Conservation (phyloP, 139 green algal species). For the Dunaliella sp. region DNA sequence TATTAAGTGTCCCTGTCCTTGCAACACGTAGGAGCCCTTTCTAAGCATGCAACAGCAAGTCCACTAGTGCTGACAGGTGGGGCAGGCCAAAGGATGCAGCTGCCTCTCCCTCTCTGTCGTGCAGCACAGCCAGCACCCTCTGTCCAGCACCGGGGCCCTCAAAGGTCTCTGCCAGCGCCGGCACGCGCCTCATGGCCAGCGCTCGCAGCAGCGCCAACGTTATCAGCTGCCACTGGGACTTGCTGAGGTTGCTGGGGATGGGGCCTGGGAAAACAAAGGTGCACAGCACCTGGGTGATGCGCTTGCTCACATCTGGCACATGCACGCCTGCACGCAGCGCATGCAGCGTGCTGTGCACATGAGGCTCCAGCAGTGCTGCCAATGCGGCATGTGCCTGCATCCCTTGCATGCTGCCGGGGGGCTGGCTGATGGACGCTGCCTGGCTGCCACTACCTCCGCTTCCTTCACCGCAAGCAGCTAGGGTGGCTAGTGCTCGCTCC, state of each 20-base stretch:
- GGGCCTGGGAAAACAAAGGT: conserved; percentile 11
- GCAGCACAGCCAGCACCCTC: neutral
- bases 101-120: neutral
- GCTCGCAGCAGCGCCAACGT: conserved; percentile 27
- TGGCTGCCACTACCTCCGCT: neutral
- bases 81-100: conserved; percentile 23
- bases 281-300: neutral
- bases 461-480: neutral
- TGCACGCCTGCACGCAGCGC: neutral
- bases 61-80: conserved; percentile 26
- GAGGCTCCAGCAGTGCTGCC: conserved; percentile 6
- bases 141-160: neutral
- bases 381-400: neutral
- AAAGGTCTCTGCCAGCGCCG: conserved; percentile 7
- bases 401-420: neutral
- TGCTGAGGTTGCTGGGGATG: conserved; percentile 20
- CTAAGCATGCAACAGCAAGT: conserved; percentile 14
- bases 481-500: neutral
- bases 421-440: neutral
- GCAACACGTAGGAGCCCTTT: too few relatives aligned
- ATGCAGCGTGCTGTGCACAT: neutral
- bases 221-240: conserved; percentile 24
- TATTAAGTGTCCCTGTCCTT: too few relatives aligned
- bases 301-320: conserved; percentile 2
- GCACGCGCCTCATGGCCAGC: conserved; percentile 19